Conservation (phyloP, 2,329 filamentous ascomycete species). For the Claviceps spartinae region DNA sequence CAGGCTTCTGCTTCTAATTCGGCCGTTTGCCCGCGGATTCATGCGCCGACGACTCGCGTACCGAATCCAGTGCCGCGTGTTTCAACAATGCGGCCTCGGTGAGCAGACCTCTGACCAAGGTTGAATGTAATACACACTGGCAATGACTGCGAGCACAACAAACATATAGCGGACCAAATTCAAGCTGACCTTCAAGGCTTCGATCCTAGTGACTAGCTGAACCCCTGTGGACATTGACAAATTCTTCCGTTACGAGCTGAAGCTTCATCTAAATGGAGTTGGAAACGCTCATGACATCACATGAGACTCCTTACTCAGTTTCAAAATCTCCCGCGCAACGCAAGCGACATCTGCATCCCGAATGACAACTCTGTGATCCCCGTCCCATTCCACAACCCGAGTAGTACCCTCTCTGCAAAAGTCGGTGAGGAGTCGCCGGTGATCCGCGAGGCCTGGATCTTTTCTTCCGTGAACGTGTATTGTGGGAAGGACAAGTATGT, state of each 20-base stretch:
- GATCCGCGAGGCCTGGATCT: slow-evolving; percentile 44
- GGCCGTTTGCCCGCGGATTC: no score
- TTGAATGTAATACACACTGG: no score
- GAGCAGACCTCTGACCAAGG: no score
- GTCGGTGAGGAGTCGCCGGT: slow-evolving; percentile 20
- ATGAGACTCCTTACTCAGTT: not conserved
- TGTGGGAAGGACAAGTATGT: slow-evolving; percentile 6
- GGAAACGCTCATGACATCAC: not conserved
- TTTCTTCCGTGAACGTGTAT: slow-evolving; percentile 23
- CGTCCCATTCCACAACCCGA: not conserved
- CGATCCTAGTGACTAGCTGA: no score
- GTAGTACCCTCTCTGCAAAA: not conserved
- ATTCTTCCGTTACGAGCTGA: not conserved
- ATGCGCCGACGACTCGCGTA: no score
- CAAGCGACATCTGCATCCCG: not conserved
- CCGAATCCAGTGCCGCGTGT: no score
- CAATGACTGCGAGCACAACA: no score
- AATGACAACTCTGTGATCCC: not conserved
- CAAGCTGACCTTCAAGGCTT: no score
- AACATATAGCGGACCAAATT: no score
- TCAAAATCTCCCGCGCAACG: not conserved
- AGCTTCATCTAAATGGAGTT: not conserved
- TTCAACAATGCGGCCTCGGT: no score
- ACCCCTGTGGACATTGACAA: no score
- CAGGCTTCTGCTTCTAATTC: no score